Percentiles rank a stretch among this genome's conserved stretches.
phyloP scores from a whole-genome alignment of 2,329 filamentous ascomycete species.

The Epicoccum nigrum region DNA sequence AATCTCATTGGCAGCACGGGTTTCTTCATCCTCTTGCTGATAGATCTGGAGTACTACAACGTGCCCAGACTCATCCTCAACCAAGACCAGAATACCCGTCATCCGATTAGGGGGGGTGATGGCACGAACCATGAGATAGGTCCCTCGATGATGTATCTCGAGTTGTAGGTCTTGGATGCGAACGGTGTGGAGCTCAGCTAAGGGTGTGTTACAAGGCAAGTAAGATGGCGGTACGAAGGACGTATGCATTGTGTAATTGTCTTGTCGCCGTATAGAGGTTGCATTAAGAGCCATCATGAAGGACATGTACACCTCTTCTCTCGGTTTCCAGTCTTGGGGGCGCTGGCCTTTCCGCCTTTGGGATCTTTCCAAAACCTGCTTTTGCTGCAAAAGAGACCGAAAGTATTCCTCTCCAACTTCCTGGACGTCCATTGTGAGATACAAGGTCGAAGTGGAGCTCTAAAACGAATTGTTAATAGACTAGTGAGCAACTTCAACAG shows the following conservation, averaged over 20 bases:
- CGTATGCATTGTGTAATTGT: slow-evolving; percentile 1
- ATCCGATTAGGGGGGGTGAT: slow-evolving; percentile 30
- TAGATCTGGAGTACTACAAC: slow-evolving; percentile 15
- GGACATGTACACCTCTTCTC: slow-evolving; percentile 8
- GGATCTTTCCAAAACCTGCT: slow-evolving; percentile 30
- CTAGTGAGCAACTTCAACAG: no score
- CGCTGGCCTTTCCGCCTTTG: slow-evolving; percentile 13
- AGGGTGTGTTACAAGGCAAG: slow-evolving; percentile 20
- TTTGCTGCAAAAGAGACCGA: neutral
- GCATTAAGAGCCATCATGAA: slow-evolving; percentile 14
- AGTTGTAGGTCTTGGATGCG: slow-evolving; percentile 43
- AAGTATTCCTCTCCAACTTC: no score
- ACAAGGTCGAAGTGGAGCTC: no score
- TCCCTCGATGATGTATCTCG: slow-evolving; percentile 51
- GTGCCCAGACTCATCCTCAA: slow-evolving; percentile 17
- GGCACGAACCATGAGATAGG: slow-evolving; percentile 42
- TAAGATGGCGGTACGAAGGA: slow-evolving; percentile 29
- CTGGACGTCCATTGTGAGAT: no score
- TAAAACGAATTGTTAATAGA: no score
- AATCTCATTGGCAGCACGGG: slow-evolving; percentile 37
- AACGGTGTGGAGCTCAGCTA: slow-evolving; percentile 20
- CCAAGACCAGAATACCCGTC: slow-evolving; percentile 15
- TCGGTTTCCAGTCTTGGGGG: slow-evolving; percentile 15
- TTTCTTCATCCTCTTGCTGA: slow-evolving; percentile 44
- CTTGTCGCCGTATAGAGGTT: neutral